Base-by-base conservation (phyloP, 2,329 filamentous ascomycete genomes). In the Talaromyces verruculosus region DNA sequence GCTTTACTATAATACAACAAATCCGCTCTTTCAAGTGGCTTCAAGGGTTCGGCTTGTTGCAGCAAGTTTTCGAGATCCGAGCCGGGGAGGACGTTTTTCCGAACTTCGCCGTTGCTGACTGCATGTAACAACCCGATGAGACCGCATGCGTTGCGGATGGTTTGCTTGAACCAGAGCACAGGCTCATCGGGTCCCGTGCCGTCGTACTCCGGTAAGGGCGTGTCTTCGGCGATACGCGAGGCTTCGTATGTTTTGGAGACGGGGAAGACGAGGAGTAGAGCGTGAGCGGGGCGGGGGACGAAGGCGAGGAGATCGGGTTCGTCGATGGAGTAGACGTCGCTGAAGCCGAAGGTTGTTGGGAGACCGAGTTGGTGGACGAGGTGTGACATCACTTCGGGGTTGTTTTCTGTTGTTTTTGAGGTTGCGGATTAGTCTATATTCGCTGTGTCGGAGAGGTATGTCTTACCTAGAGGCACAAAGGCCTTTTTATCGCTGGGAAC, bases 151-250 rank as follows among this genome's bases (percentile, higher is more conserved):
- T 98, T 96, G 67, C 91, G 87, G 72, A 98, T 97, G 0, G 93
- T 98, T 81, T 98, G 94, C 71, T 88, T 91, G 84, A 93, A 98
- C 95, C 94, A 99, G 7, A 96, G 74, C 0, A 97, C 91, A 5
- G 91, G 89, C 74, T 97, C 92, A 0, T 73, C 74, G 0, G 84
- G 79, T 1, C 93, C 93, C 19, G 82, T 84, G 51, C 89, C 90
- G 0, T 77, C 75, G 81, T 97, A 97, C 45, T 88, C 86, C 1
- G 81, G 70, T 49, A 82, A 81, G 25, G 84, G 76, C 61, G 82
- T 81, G 79, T 97, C 93, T 81, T 97, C 93, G 51, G 87, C 83
- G 65, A 85, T 77, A 37, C 93, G 90, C 75, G 89, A 88, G 67
- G 84, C 85, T 80, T 97, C 91, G 84, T 97, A 97, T 49, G 86